These are phyloP conservation scores for Penicillium angulare DNA, from an alignment of 495 filamentous ascomycete genomes.

Conservation along the genomic window DNA sequence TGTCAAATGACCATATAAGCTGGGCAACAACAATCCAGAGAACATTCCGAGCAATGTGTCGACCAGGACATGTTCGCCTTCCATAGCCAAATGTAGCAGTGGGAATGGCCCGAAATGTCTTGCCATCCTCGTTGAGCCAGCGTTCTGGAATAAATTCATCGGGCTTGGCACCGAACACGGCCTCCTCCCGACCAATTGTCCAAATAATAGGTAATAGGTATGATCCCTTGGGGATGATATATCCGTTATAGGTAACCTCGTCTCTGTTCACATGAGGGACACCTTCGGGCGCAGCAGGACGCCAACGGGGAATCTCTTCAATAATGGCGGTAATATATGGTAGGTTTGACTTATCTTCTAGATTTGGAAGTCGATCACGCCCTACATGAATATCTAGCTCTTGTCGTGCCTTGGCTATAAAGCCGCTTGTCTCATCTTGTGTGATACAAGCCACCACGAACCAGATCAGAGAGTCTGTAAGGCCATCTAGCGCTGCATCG, in stretches of 20 bases:
- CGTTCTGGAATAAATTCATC: slow-evolving; percentile 31
- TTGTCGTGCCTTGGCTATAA: slow-evolving; percentile 44
- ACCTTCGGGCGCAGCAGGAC: slow-evolving; percentile 35
- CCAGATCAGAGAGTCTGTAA: slow-evolving; percentile 11
- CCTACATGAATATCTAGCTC: slow-evolving; percentile 55
- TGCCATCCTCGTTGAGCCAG: slow-evolving; percentile 18
- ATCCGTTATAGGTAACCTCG: slow-evolving; percentile 55
- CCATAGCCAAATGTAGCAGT: slow-evolving; percentile 28
- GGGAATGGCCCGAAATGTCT: not conserved
- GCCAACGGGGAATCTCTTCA: slow-evolving; percentile 45
- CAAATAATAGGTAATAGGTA: slow-evolving; percentile 46
- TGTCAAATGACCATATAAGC: slow-evolving; percentile 32
- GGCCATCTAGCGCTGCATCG: slow-evolving; percentile 19
- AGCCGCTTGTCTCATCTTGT: slow-evolving; percentile 2
- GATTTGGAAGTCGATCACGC: slow-evolving; percentile 17
- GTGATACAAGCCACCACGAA: slow-evolving; percentile 20
- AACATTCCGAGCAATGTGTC: slow-evolving; percentile 23
- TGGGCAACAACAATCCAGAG: slow-evolving; percentile 27
- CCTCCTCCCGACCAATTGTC: slow-evolving; percentile 19
- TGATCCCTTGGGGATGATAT: slow-evolving; percentile 50
- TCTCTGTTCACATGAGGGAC: slow-evolving; percentile 53
- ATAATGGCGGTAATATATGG: slow-evolving; percentile 42
- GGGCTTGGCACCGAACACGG: slow-evolving; percentile 11
- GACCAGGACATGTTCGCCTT: slow-evolving; percentile 28
- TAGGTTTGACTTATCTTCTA: slow-evolving; percentile 26